phyloP scores from a whole-genome alignment of 1,139 yeast genomes.

The Wickerhamomyces sp. region DNA sequence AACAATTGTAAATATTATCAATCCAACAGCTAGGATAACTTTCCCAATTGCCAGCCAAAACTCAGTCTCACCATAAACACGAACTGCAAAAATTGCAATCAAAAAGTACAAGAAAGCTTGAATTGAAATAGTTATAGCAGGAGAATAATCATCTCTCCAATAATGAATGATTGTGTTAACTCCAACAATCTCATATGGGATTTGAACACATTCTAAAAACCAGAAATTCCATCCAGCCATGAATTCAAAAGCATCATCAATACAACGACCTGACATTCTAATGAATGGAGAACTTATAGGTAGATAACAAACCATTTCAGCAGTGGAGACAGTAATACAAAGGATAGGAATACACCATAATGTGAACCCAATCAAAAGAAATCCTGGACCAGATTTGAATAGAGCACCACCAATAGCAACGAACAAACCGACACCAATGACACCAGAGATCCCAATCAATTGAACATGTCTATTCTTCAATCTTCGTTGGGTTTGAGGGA shows the following conservation, averaged over 20 bases:
- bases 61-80: conserved; percentile 71
- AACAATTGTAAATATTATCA: conserved; percentile 65
- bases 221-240: conserved; percentile 81
- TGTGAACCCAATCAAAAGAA: conserved; percentile 60
- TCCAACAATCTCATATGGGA: conserved; percentile 79
- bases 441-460: conserved; percentile 78
- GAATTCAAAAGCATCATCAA: conserved; percentile 68
- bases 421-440: conserved; percentile 77
- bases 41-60: conserved; percentile 78
- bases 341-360: conserved; percentile 59
- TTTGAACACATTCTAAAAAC: conserved; percentile 67
- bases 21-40: conserved; percentile 64
- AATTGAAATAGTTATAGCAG: conserved; percentile 57
- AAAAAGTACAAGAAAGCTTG: conserved; percentile 58
- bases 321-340: conserved; percentile 65
- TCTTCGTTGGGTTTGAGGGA: conserved; percentile 41
- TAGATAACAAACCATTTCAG: conserved; percentile 77
- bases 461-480: conserved; percentile 62
- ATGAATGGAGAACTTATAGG: conserved; percentile 70
- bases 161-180: conserved; percentile 73
- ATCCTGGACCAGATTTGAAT: conserved; percentile 72
- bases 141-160: conserved; percentile 73
- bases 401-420: conserved; percentile 72
- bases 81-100: conserved; percentile 70
- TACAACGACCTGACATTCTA: conserved; percentile 49